These are phyloP conservation scores for Camellia lanceoleosa DNA, from an alignment of 148 eudicot species.

Conservation along the genomic window DNA sequence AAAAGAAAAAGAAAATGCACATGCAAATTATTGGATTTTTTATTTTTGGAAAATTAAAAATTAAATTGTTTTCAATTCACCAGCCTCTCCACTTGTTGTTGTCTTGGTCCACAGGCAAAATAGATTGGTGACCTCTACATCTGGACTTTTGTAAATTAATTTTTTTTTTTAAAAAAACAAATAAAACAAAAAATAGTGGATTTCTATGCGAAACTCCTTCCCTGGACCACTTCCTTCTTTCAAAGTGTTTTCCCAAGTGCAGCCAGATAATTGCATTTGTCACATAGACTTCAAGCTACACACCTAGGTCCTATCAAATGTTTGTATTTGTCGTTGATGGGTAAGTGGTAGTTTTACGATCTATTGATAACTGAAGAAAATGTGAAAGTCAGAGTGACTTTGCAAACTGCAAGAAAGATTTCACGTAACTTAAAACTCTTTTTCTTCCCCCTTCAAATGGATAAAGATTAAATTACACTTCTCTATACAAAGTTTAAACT, in stretches of 20 bases:
- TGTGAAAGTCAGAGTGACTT: neutral
- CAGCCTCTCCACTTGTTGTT: neutral
- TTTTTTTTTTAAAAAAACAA: too few relatives aligned
- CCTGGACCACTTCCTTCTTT: neutral
- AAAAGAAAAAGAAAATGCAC: neutral
- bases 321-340: neutral
- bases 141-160: neutral
- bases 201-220: neutral
- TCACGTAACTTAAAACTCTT: neutral
- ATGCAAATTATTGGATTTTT: neutral
- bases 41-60: neutral
- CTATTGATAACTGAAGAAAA: neutral
- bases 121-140: neutral
- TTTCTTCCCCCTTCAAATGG: neutral
- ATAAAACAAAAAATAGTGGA: neutral
- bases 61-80: neutral
- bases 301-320: neutral
- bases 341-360: neutral
- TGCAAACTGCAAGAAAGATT: constrained; percentile 3
- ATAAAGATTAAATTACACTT: too few relatives aligned
- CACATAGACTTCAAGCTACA: neutral
- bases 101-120: neutral
- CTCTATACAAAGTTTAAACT: too few relatives aligned
- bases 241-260: neutral
- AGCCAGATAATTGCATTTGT: neutral